phyloP scores from a whole-genome alignment of 1,284 basidiomycete genomes.

The Testicularia cyperi region DNA sequence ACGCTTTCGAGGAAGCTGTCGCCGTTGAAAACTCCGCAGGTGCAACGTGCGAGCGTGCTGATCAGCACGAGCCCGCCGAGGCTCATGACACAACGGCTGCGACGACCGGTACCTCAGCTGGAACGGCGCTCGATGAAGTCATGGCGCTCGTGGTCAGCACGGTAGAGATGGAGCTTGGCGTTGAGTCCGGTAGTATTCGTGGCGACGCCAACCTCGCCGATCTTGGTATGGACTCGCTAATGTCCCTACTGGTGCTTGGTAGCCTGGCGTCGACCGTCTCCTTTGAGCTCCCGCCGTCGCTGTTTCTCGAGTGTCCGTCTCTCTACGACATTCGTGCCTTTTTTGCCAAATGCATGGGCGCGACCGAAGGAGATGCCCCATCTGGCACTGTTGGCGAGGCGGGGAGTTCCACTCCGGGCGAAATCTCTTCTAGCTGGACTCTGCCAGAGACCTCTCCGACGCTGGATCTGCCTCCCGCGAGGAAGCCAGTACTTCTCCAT shows the following conservation, averaged over 20 bases:
- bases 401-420: not conserved
- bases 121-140: constrained; percentile 3
- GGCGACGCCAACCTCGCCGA: constrained; percentile 26
- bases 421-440: too few relatives aligned
- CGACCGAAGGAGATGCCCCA: not conserved
- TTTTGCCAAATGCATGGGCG: constrained; percentile 3
- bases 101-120: not conserved
- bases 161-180: constrained; percentile 35
- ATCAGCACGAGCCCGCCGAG: not conserved
- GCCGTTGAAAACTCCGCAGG: not conserved
- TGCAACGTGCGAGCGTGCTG: not conserved
- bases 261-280: constrained; percentile 13
- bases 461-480: constrained; percentile 1
- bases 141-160: constrained; percentile 10
- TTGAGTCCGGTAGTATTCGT: constrained; percentile 14
- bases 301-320: constrained; percentile 31
- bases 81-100: not conserved
- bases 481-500: constrained; percentile 13
- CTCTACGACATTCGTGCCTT: constrained; percentile 17
- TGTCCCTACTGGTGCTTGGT: constrained; percentile 38
- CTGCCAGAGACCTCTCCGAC: not conserved
- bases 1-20: not conserved
- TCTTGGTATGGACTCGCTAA: constrained; percentile 42
- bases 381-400: not conserved
- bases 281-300: constrained; percentile 29